Percentiles rank a stretch among this genome's conserved stretches.
Conservation (phyloP, 179 eudicot genomes). For the Corrigiola litoralis region DNA sequence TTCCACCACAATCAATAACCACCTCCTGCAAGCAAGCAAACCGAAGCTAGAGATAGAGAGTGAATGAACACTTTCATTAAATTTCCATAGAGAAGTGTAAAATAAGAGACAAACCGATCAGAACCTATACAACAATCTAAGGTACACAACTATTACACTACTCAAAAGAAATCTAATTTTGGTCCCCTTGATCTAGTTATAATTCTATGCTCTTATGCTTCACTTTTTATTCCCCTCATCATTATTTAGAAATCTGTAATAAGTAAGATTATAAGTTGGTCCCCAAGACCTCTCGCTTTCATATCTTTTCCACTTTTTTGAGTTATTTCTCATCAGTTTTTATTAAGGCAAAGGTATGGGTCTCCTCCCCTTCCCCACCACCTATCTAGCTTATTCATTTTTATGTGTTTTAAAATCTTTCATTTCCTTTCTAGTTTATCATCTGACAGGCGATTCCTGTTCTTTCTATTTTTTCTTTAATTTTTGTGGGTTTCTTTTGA, state of each 20-base stretch:
- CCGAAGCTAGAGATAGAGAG: constrained; percentile 11
- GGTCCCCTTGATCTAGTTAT: no score
- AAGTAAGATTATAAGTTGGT: constrained; percentile 20
- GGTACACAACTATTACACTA: neutral
- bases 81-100: constrained; percentile 21
- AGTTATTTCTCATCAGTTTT: neutral
- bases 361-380: constrained; percentile 21
- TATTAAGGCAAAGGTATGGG: constrained; percentile 24
- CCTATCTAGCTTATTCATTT: neutral
- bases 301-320: constrained; percentile 2
- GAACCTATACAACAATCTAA: constrained; percentile 19
- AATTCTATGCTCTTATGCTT: no score
- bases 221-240: neutral
- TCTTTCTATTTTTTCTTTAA: neutral
- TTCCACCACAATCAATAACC: constrained; percentile 33
- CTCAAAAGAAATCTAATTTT: neutral
- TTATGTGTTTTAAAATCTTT: neutral
- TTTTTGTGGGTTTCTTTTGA: neutral
- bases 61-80: constrained; percentile 2
- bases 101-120: constrained; percentile 40
- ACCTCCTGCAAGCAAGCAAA: constrained; percentile 33
- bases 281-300: constrained; percentile 22
- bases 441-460: constrained; percentile 24
- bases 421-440: neutral
- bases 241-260: neutral